Evolutionary conservation across 108 stramenopile species (phyloP), one percentile per base, ranked within the genome.

Genomic region (Stephanodiscus triporus): DNA sequence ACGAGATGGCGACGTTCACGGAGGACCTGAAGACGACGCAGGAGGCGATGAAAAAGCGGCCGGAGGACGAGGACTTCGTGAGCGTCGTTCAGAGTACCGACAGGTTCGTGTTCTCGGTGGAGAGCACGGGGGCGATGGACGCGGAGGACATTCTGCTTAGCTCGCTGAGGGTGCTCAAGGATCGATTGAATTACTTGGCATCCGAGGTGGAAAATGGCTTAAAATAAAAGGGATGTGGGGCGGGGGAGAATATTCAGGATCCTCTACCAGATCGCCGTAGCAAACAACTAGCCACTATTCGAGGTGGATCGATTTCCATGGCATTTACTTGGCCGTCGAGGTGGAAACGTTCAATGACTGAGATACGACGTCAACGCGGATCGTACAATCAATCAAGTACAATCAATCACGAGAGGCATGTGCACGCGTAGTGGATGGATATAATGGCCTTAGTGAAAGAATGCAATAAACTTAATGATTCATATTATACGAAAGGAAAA

Each of bases 91-190:
- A 84, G 14, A 80, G 87, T 29, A 81, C 77, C 29, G 89, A 91
- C 60, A 75, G 66, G 45, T 96, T 96, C 72, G 87, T 96, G n/a
- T 96, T 96, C 76, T 74, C 81, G 17, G 95, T 96, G 47, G 95
- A 96, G 78, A 78, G 85, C 30, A 91, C 92, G 9, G 95, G 95
- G 32, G 78, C 81, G n/a, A 92, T 96, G 92, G 92, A 94, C 81
- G 91, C 90, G 4, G 90, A 94, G 57, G 95, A 94, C 72, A 84
- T 94, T 70, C 72, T 92, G 16, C 70, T 92, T 85, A 82, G 84
- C 40, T 81, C 86, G 10, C 50, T 96, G 66, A 82, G 87, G 58
- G 91, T 92, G 30, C 57, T 96, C 57, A 91, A 94, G 76, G 87
- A 89, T 63, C 86, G 85, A 68, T 82, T 96, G 68, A 89, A 81